A percentile compares a stretch with the other conserved stretches of the same genome.
Evolutionary conservation across 495 filamentous ascomycete species (phyloP).

Genomic region (Neurospora sublineolata): DNA sequence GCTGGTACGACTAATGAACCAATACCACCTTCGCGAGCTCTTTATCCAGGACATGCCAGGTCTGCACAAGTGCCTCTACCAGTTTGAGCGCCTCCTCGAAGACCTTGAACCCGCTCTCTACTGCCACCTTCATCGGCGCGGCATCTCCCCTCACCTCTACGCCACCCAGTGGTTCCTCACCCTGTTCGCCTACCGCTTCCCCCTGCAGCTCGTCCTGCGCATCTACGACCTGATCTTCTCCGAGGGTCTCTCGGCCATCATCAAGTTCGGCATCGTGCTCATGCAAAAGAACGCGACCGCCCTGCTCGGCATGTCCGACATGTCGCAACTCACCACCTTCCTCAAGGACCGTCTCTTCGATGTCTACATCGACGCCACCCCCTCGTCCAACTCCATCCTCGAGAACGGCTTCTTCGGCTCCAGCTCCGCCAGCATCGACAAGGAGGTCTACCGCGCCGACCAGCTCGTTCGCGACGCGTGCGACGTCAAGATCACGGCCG

Average conservation of each 20-base stretch:
- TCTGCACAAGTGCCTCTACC: constrained; percentile 82
- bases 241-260: constrained; percentile 82
- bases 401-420: constrained; percentile 97
- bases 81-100: constrained; percentile 90
- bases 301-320: constrained; percentile 81
- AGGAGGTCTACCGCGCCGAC: constrained; percentile 91
- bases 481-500: constrained; percentile 70
- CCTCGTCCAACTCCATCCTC: constrained; percentile 73
- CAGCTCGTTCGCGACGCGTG: constrained; percentile 89
- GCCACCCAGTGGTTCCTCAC: constrained; percentile 99
- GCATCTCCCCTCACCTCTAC: constrained; percentile 84
- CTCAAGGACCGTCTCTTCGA: constrained; percentile 92
- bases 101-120: constrained; percentile 89
- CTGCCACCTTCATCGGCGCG: constrained; percentile 82
- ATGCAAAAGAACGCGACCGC: constrained; percentile 84
- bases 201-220: constrained; percentile 86
- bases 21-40: constrained; percentile 84
- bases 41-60: constrained; percentile 96
- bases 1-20: constrained; percentile 89
- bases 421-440: constrained; percentile 70
- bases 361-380: constrained; percentile 88
- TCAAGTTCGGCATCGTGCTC: constrained; percentile 86
- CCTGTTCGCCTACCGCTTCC: constrained; percentile 97
- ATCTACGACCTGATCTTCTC: constrained; percentile 95
- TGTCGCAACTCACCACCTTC: constrained; percentile 74